phyloP scores from a whole-genome alignment of 306 rosid genomes.

The Lathyrus oleraceus region DNA sequence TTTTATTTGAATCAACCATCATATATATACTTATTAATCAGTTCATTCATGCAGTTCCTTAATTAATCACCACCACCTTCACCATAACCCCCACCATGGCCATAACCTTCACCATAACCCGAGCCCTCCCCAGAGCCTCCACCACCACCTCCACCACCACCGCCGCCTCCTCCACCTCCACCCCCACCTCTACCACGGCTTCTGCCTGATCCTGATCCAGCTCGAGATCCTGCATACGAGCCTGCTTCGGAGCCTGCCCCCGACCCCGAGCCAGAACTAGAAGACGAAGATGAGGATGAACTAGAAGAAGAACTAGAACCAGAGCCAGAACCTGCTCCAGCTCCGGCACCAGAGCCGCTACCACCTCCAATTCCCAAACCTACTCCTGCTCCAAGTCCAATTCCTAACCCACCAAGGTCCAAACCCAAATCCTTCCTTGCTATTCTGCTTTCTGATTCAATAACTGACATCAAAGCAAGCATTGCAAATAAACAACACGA shows the following conservation, averaged over 20 bases:
- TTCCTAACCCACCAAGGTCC: constrained; percentile 59
- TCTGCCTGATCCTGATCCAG: constrained; percentile 48
- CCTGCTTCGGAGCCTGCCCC: constrained; percentile 53
- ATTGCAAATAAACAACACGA: constrained; percentile 38
- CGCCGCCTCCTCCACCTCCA: background rate
- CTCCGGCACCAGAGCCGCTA: constrained; percentile 52
- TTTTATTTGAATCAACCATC: constrained; percentile 14
- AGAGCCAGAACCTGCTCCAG: constrained; percentile 50
- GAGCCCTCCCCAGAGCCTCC: constrained; percentile 28
- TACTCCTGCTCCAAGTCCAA: constrained; percentile 52
- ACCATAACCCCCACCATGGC: constrained; percentile 37
- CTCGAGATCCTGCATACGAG: constrained; percentile 56
- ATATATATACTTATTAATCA: background rate
- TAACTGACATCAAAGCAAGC: constrained; percentile 40
- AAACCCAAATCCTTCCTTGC: constrained; percentile 54
- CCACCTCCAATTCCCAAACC: constrained; percentile 56
- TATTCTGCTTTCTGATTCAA: constrained; percentile 45
- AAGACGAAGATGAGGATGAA: constrained; percentile 50
- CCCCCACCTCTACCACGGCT: constrained; percentile 27
- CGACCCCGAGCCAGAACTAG: constrained; percentile 46
- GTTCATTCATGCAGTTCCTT: constrained; percentile 8
- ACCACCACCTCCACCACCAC: constrained; percentile 34
- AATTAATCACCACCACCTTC: constrained; percentile 53
- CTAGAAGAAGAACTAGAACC: constrained; percentile 55
- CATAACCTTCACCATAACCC: constrained; percentile 43